Evolutionary conservation across 1,139 yeast species (phyloP), one percentile per base, ranked within the genome.

Genomic region (Geotrichum siamense): DNA sequence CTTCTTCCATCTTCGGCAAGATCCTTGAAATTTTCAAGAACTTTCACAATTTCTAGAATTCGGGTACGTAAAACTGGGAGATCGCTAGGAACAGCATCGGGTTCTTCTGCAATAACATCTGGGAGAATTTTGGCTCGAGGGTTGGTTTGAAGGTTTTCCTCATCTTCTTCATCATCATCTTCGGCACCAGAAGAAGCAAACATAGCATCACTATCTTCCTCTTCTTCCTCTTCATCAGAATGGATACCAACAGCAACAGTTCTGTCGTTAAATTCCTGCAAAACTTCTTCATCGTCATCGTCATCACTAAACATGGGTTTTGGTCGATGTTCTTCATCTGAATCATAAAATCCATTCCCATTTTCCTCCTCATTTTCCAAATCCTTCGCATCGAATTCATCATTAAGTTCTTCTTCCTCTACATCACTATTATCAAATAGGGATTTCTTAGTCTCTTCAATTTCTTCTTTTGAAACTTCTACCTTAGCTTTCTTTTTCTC

Each of bases 1-100:
- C 48, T 44, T 21, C 50, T 47, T 10, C 46, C 45, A 65, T 93
- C 99, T 61, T 87, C 95, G 15, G 91, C 84, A 56, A 87, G 64
- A 39, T 72, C 81, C 59, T 81, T 81, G 68, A 89, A 87, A 65
- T 91, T 86, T 62, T 89, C 97, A 56, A 93, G 74, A n/a, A 91
- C 96, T 64, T 89, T 89, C 43, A 87, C 93, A 50, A 93, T 77
- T 69, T 93, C 98, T 54, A 91, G 78, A 81, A 93, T 89, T 67
- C 99, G 78, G 20, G 96, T 85, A 66, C 97, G 79, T 15, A 85
- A 75, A 58, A 84, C 72, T 9, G 87, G 82, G 44, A 89, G 73
- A 60, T 89, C 95, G 37, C 69, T 72, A 49, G 95, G 87, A 26
- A 51, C 43, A 33, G 70, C 69, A 35, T 73, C 75, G 5, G 75